Base-by-base conservation (phyloP, 257 asterid genomes). In the Rhazya stricta region DNA sequence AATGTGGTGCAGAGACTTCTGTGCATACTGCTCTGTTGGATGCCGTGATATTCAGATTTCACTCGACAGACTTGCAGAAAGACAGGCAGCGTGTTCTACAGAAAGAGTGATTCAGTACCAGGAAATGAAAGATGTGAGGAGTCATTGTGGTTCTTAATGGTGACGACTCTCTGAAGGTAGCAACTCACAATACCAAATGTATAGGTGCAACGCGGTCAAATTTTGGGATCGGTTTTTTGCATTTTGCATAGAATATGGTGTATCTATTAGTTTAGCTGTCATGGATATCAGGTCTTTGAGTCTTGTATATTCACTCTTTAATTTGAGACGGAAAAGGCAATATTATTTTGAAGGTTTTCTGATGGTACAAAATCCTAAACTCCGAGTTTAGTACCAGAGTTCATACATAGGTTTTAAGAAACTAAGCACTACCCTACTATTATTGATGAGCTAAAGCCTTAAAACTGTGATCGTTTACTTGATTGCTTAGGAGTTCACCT, bases 1-100 rank as follows among this genome's bases (percentile, higher is more conserved):
- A 23, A 58, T 80, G 70, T 62, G 63, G 54, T 82, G 91, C 89
- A 88, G 93, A 70, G 79, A 81, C 80, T 80, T 88, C 82, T 79
- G 89, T 74, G 91, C 88, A 72, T 88, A 82, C 84, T 88, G 91
- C 82, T 85, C 91, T 18, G 69, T 67, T 18, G 89, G 76, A 71
- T 88, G 89, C 73, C 93, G 91, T 41, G 84, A 82, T 51, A 36
- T 37, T 57, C 93, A 86, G 86, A 86, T 88, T 73, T 63, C 79
- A 43, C 65, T 77, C 34, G 91, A 88, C 78, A 72, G 69, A 56
- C 53, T 65, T 39, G 79, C 80, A 23, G 79, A 71, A 81, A 78
- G 56, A 79, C 78, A 37, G 21, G 81, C 36, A 16, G 48, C 57
- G 61, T 32, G 67, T 65, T 54, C 69, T 74, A 71, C 58, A 46